Evolutionary conservation across 441 rosid species (phyloP).

Genomic region (Erodium moschatum): DNA sequence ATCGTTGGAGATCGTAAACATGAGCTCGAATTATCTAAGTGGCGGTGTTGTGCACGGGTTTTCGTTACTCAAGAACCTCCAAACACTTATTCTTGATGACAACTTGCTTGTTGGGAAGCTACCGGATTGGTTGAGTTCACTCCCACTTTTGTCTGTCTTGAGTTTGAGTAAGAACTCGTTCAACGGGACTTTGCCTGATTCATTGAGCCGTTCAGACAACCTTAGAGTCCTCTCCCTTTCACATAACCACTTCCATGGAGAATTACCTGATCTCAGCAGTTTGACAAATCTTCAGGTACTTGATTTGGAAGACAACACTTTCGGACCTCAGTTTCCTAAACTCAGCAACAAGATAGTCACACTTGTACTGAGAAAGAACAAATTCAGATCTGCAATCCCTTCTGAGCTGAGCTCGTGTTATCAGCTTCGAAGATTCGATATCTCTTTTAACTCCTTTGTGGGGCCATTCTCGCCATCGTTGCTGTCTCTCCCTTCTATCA

Average conservation of each 20-base stretch:
- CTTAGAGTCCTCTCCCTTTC: slow-evolving; percentile 77
- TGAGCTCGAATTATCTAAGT: slow-evolving; percentile 66
- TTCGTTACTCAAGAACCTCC: slow-evolving; percentile 49
- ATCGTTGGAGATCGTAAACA: slow-evolving; percentile 67
- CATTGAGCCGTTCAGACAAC: slow-evolving; percentile 49
- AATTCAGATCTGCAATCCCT: slow-evolving; percentile 67
- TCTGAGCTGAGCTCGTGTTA: slow-evolving; percentile 43
- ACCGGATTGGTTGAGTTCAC: slow-evolving; percentile 53
- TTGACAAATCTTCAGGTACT: slow-evolving; percentile 81
- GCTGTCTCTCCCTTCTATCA: slow-evolving; percentile 61
- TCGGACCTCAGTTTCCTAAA: slow-evolving; percentile 64
- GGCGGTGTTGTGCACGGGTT: slow-evolving; percentile 61
- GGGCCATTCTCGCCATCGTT: slow-evolving; percentile 64
- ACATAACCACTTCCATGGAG: slow-evolving; percentile 58
- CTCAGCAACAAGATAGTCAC: slow-evolving; percentile 61
- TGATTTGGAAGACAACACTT: slow-evolving; percentile 72
- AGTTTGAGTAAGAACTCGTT: slow-evolving; percentile 64
- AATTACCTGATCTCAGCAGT: slow-evolving; percentile 56
- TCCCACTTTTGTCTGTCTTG: slow-evolving; percentile 53
- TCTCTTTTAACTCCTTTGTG: slow-evolving; percentile 61
- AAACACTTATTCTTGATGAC: slow-evolving; percentile 70
- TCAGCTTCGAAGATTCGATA: slow-evolving; percentile 71
- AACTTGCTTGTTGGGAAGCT: slow-evolving; percentile 63
- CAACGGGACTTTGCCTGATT: slow-evolving; percentile 61
- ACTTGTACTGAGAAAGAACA: slow-evolving; percentile 67